Conservation (phyloP, 2,329 filamentous ascomycete species). For the Cercospora sp. region DNA sequence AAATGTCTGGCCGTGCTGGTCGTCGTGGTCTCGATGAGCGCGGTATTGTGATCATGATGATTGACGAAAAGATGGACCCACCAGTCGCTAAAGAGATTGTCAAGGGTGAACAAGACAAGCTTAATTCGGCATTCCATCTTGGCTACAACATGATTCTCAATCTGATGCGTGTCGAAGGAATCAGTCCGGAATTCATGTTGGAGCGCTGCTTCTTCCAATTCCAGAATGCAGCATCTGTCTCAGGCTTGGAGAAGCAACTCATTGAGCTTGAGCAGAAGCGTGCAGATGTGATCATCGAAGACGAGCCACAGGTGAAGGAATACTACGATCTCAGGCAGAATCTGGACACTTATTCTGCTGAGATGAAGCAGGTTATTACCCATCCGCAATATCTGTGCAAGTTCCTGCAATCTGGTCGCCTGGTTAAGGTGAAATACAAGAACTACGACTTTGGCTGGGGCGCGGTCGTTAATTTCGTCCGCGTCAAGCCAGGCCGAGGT, state of each 20-base stretch:
- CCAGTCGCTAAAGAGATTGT: constrained; percentile 93
- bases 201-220: constrained; percentile 98
- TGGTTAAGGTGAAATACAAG: constrained; percentile 80
- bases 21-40: constrained; percentile 96
- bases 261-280: constrained; percentile 74
- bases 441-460: constrained; percentile 93
- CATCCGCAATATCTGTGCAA: constrained; percentile 83
- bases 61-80: constrained; percentile 93
- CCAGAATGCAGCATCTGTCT: constrained; percentile 88
- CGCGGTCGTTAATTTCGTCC: constrained; percentile 76
- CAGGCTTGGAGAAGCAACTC: constrained; percentile 78
- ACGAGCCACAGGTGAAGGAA: constrained; percentile 86
- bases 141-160: constrained; percentile 99
- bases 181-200: constrained; percentile 98
- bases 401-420: constrained; percentile 82
- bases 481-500: constrained; percentile 58
- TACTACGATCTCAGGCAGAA: constrained; percentile 90
- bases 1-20: constrained; percentile 97
- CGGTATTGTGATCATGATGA: constrained; percentile 99
- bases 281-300: constrained; percentile 72
- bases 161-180: constrained; percentile 94
- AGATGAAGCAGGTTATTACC: constrained; percentile 89
- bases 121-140: constrained; percentile 96
- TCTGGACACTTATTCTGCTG: constrained; percentile 76
- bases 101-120: constrained; percentile 90